These are phyloP conservation scores for Puccinia coronata DNA, from an alignment of 1,284 basidiomycete species.

Conservation along the genomic window DNA sequence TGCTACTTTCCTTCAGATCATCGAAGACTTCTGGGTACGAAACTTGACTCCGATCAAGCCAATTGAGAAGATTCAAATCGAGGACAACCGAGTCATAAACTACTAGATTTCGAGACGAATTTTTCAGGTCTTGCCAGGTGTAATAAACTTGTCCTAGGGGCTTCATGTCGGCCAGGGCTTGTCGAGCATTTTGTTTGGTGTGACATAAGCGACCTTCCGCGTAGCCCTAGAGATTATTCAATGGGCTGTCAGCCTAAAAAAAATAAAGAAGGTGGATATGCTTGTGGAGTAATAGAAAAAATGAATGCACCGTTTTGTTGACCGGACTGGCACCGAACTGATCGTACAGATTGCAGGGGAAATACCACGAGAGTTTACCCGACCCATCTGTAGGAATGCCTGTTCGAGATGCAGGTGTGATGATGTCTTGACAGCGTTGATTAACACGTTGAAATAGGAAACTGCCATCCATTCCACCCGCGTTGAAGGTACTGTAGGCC, in stretches of 20 bases:
- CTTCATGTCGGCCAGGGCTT: constrained; percentile 63
- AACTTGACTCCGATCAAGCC: constrained; percentile 77
- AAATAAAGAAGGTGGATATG: too few relatives aligned
- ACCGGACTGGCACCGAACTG: constrained; percentile 69
- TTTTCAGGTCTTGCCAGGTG: constrained; percentile 80
- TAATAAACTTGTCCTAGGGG: constrained; percentile 85
- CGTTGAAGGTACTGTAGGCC: constrained; percentile 74
- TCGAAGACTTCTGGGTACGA: constrained; percentile 80
- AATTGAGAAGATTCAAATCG: constrained; percentile 78
- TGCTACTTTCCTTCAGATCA: constrained; percentile 70
- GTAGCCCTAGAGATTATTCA: constrained; percentile 62
- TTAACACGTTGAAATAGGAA: constrained; percentile 94
- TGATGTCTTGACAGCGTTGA: constrained; percentile 73
- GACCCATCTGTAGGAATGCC: constrained; percentile 68
- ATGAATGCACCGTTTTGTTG: constrained; percentile 65
- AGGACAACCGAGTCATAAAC: constrained; percentile 93
- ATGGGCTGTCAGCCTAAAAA: neutral
- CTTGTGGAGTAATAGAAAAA: neutral
- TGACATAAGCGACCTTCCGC: constrained; percentile 72
- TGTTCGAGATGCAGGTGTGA: constrained; percentile 71
- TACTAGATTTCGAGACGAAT: constrained; percentile 73
- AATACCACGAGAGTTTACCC: constrained; percentile 73
- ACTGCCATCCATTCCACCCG: constrained; percentile 81
- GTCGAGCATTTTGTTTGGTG: constrained; percentile 65
- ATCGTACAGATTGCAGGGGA: constrained; percentile 86